Percentiles rank a stretch among this genome's conserved stretches.
phyloP scores from a whole-genome alignment of 768 basidiomycete species.

The Myochromella boudieri region DNA sequence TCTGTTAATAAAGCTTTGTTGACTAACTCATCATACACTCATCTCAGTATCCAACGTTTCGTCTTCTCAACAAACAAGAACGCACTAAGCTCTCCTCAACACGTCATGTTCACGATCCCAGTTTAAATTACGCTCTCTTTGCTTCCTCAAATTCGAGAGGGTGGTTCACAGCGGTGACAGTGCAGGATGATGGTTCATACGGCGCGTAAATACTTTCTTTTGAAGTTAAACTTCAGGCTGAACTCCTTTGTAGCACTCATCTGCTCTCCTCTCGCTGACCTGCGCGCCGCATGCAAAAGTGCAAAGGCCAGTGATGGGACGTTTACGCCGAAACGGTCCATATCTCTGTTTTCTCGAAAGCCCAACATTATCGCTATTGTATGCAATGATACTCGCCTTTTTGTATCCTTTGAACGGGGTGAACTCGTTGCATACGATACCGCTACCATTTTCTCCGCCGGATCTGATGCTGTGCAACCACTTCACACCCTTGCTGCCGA shows the following conservation, averaged over 20 bases:
- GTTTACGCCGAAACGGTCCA: constrained; percentile 52
- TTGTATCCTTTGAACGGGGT: constrained; percentile 61
- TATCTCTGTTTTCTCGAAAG: constrained; percentile 41
- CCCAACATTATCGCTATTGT: constrained; percentile 60
- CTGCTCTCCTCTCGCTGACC: constrained; percentile 57
- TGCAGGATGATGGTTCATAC: constrained; percentile 33
- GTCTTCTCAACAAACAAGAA: constrained; percentile 57
- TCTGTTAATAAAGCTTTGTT: not conserved
- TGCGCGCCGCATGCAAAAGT: constrained; percentile 52
- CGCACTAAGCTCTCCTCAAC: constrained; percentile 63
- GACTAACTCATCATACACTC: constrained; percentile 5
- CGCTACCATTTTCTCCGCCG: constrained; percentile 45
- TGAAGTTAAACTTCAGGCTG: not conserved
- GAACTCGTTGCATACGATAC: constrained; percentile 62
- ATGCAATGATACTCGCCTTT: constrained; percentile 54
- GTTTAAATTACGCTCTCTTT: constrained; percentile 49
- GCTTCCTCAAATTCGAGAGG: constrained; percentile 58
- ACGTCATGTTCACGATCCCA: constrained; percentile 43
- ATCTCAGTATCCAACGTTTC: constrained; percentile 46
- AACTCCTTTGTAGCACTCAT: constrained; percentile 46
- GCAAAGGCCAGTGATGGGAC: constrained; percentile 38
- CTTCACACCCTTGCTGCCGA: constrained; percentile 48
- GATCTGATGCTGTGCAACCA: constrained; percentile 43
- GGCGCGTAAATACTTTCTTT: constrained; percentile 28
- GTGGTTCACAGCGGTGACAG: constrained; percentile 67